A percentile compares a stretch with the other conserved stretches of the same genome.
Conservation (phyloP, 768 basidiomycete genomes). For the Amanita fuliginea region DNA sequence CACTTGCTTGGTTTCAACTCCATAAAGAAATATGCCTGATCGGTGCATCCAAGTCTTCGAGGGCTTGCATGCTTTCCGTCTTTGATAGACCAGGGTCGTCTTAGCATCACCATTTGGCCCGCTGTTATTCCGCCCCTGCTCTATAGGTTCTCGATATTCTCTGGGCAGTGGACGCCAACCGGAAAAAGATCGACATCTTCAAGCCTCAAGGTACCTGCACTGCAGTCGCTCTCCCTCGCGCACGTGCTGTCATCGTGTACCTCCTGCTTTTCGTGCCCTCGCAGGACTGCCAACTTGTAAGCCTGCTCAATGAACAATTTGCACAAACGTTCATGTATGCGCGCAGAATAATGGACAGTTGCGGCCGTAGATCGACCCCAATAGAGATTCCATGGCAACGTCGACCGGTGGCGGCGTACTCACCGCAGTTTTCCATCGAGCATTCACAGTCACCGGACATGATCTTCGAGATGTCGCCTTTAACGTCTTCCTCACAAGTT, state of each 20-base stretch:
- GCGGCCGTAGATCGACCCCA: slow-evolving; percentile 23
- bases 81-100: slow-evolving; percentile 5
- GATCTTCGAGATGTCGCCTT: slow-evolving; percentile 44
- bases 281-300: slow-evolving; percentile 3
- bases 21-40: not conserved
- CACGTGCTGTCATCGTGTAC: not conserved
- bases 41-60: not conserved
- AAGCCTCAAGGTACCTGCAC: not conserved
- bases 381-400: slow-evolving; percentile 34
- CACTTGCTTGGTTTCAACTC: not conserved
- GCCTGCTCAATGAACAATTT: not conserved
- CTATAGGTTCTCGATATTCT: not conserved
- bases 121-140: not conserved
- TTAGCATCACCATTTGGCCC: not conserved
- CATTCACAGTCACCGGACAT: slow-evolving; percentile 32
- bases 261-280: not conserved
- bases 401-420: slow-evolving; percentile 15
- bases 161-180: not conserved
- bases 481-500: slow-evolving; percentile 17
- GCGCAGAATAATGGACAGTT: slow-evolving; percentile 7
- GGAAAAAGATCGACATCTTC: not conserved
- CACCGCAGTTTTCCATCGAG: slow-evolving; percentile 19
- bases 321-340: slow-evolving; percentile 8
- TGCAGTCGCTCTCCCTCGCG: not conserved
- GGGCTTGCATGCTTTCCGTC: slow-evolving; percentile 2